A percentile compares a stretch with the other conserved stretches of the same genome.
Conservation (phyloP, 2,329 filamentous ascomycete species). For the Penicillium sclerotiorum region DNA sequence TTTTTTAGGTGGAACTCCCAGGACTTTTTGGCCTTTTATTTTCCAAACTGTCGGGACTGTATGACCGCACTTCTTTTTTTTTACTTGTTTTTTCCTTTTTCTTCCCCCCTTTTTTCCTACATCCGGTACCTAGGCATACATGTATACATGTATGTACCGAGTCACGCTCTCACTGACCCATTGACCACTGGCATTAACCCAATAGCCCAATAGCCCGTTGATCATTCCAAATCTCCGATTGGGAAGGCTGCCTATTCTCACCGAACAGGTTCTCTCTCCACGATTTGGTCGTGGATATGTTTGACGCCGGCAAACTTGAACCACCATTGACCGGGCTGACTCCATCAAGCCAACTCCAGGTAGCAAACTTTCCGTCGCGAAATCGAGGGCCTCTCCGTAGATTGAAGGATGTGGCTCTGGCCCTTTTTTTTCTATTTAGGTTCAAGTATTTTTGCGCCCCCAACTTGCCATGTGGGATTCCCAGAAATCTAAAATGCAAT, state of each 20-base stretch:
- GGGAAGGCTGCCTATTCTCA: too few relatives aligned
- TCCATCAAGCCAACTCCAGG: not conserved
- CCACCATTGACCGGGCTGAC: not conserved
- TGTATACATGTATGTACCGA: too few relatives aligned
- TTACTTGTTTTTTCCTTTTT: too few relatives aligned
- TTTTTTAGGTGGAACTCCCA: constrained; percentile 6
- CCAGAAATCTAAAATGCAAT: not conserved
- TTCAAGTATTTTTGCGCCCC: constrained; percentile 9
- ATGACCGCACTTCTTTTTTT: not conserved
- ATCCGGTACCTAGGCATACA: too few relatives aligned
- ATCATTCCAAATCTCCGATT: too few relatives aligned
- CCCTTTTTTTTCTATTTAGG: constrained; percentile 9
- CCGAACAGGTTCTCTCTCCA: too few relatives aligned
- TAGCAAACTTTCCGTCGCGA: not conserved
- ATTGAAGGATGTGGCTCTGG: constrained; percentile 6
- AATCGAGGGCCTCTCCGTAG: not conserved
- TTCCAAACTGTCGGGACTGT: constrained; percentile 10
- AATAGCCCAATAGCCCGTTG: too few relatives aligned
- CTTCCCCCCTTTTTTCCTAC: not conserved
- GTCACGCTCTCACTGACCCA: too few relatives aligned
- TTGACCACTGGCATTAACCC: too few relatives aligned
- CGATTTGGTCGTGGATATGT: not conserved
- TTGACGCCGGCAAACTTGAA: not conserved
- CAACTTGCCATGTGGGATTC: constrained; percentile 5
- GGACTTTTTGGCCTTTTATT: not conserved